Evolutionary conservation across 306 rosid genomes (phyloP), one percentile per base, ranked within the genome.

Genomic region (Cucumis melo): DNA sequence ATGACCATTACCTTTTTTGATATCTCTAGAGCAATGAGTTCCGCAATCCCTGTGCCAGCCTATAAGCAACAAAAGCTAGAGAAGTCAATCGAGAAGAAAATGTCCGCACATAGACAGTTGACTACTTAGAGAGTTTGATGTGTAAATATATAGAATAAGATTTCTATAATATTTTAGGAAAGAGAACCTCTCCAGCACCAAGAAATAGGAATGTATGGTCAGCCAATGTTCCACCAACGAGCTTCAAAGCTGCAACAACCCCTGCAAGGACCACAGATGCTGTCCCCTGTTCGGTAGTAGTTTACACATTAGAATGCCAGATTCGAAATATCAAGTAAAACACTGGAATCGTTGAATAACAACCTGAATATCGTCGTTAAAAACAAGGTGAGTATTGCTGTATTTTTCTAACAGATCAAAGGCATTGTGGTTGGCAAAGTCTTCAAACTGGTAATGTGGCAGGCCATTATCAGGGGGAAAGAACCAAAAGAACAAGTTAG

Each of bases 31-130:
- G 99, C 99, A 76, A 94, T 92, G 76, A 94, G 95, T 85, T 88
- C 95, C 27, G 97, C 99, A 80, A 94, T 94, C 80, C 99, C 97
- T 50, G 97, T 94, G 77, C 99, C 99, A 58, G 97, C 99, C 99
- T 94, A 89, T 73, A 79, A 76, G 78, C 83, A 85, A 38, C 80
- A 82, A 74, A 80, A 70, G 82, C 34, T 12, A 39, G 36, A 32
- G 23, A 55, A 70, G 75, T 70, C 39, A 46, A 29, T 11, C 54
- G 5, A 67, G 74, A 67, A 67, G 55, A 46, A 46, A 46, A 46
- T 46, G 17, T 0, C 16, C 6, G 53, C 15, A 44, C 50, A 44
- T 41, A 39, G 44, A 39, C 44, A 39, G 42, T 38, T 38, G 42
- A 38, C 29, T 38, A 39, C 44, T 39, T 39, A 39, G 44, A 39